phyloP scores from a whole-genome alignment of 495 filamentous ascomycete species.

The Aspergillus incahuasiensis region DNA sequence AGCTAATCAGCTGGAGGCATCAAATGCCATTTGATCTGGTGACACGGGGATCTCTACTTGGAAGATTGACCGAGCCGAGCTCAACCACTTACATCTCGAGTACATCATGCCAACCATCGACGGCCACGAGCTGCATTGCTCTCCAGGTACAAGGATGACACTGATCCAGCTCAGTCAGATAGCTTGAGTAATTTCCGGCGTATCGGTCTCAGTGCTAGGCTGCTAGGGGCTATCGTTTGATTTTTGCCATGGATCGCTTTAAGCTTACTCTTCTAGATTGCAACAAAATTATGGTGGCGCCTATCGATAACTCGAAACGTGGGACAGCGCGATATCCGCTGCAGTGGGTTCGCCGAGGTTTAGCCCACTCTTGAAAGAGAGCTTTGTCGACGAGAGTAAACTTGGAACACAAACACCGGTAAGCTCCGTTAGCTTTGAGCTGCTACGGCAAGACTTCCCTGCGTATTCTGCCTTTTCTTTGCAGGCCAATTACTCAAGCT shows the following conservation, averaged over 20 bases:
- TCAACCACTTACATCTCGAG: neutral
- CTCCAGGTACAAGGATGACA: neutral
- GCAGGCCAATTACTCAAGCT: neutral
- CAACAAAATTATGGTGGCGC: constrained; percentile 1
- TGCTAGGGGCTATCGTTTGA: too few species aligned
- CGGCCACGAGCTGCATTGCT: neutral
- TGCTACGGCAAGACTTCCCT: neutral
- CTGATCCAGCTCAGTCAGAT: too few species aligned
- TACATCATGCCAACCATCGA: neutral
- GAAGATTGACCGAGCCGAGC: neutral
- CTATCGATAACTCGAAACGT: constrained; percentile 17
- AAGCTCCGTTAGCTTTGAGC: neutral
- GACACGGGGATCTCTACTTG: neutral
- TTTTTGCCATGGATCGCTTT: too few species aligned
- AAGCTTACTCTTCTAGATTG: neutral
- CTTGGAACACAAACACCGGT: neutral
- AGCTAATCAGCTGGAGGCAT: too few species aligned
- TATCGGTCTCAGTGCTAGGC: too few species aligned
- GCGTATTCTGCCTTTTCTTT: neutral
- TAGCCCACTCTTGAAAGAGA: neutral
- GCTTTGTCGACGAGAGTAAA: too few species aligned
- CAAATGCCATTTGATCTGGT: neutral
- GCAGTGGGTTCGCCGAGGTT: neutral
- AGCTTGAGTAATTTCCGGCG: too few species aligned
- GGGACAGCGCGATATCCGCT: constrained; percentile 18